A percentile compares a stretch with the other conserved stretches of the same genome.
Conservation (phyloP, 441 rosid genomes). For the Aleurites moluccanus region DNA sequence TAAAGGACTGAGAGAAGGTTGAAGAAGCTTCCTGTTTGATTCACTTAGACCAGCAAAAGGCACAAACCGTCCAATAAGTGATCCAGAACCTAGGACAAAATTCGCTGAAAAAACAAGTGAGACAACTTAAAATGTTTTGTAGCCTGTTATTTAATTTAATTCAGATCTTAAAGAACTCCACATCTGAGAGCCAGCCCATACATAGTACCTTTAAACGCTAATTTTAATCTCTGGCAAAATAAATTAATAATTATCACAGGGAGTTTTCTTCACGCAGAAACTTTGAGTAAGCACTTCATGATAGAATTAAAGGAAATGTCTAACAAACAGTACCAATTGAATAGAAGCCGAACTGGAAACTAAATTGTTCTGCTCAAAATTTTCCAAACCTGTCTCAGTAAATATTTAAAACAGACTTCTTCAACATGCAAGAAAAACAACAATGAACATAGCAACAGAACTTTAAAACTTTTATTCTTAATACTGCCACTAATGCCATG, state of each 20-base stretch:
- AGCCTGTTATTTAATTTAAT: background rate
- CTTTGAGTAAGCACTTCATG: background rate
- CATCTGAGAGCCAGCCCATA: background rate
- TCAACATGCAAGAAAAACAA: background rate
- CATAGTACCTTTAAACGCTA: background rate
- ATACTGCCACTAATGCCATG: background rate
- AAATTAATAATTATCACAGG: background rate
- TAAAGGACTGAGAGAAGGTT: constrained; percentile 56
- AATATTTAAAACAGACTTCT: background rate
- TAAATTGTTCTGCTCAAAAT: background rate
- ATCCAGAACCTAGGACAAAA: constrained; percentile 70
- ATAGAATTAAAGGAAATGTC: background rate
- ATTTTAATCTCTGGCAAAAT: background rate
- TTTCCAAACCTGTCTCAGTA: background rate
- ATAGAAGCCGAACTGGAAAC: background rate
- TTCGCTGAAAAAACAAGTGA: constrained; percentile 49
- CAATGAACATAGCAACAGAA: background rate
- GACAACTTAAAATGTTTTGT: constrained; percentile 8
- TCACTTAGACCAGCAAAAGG: constrained; percentile 43
- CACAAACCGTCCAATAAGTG: constrained; percentile 63
- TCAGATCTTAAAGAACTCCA: constrained; percentile 19
- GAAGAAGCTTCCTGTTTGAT: constrained; percentile 44
- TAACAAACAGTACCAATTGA: background rate
- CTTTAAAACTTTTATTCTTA: background rate
- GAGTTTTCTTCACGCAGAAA: background rate